Base-by-base conservation (phyloP, 2,329 filamentous ascomycete genomes). In the Ilyonectria sp. region DNA sequence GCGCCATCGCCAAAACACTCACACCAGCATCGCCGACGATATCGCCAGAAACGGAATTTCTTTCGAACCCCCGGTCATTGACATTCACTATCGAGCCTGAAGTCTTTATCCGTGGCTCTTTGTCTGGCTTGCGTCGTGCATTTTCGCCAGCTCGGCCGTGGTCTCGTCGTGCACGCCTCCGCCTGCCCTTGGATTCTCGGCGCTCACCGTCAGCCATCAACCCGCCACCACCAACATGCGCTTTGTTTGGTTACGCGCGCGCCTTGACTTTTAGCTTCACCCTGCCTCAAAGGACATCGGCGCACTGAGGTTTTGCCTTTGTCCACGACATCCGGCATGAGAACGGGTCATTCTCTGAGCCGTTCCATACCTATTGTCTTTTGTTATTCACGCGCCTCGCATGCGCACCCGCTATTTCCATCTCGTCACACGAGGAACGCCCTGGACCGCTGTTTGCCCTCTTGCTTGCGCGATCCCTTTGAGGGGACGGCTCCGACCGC, bases 1-100 rank as follows among this genome's bases (percentile, higher is more conserved):
- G 56, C 65, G 62, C 60, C 68, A 72, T 75, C 74, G 71, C 73
- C 64, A 69, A 75, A 74, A 71, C 73, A 76, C 65, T 67, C 74
- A 66, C 70, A 69, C 69, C 65, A 71, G 71, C 71, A 70, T 72
- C 71, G 62, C 37, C 60, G 56, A 70, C 60, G 60, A 69, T 69
- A 68, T 57, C 67, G 60, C 63, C 68, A 70, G 54, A 62, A 69
- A 72, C 53, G 43, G 53, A 55, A 55, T 63, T 59, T 53, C 29
- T 62, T 65, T 60, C 37, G 44, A 52, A 61, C 40, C 62, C 53
- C 46, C 40, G 66, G 37, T 62, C 54, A 59, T 67, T 67, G 53
- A 31, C 53, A 50, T 33, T 59, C 5, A 15, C 29, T 53, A 3
- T 17, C n/a, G 31, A 40, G 10, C 35, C 53, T 43, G 21, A 26